Evolutionary conservation across 1,139 yeast genomes (phyloP).

Genomic region (Casaregolazyma lundiana): DNA sequence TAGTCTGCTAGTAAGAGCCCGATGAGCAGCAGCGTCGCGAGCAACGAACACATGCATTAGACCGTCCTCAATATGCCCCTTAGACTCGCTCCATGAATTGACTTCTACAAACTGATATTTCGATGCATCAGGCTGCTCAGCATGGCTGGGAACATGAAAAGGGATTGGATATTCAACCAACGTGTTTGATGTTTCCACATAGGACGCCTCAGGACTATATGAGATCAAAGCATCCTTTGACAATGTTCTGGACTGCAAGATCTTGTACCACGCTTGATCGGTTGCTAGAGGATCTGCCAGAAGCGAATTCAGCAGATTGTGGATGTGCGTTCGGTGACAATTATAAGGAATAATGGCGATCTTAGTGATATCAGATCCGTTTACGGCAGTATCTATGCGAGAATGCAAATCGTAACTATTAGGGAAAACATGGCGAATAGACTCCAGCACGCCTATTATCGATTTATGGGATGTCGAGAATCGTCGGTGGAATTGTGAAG

Average conservation of each 20-base stretch:
- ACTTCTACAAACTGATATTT: conserved; percentile 32
- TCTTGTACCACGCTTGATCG: conserved; percentile 31
- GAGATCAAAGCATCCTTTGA: conserved; percentile 33
- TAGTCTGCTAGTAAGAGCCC: conserved; percentile 18
- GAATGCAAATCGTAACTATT: conserved; percentile 21
- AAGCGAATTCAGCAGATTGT: conserved; percentile 30
- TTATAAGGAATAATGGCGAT: conserved; percentile 31
- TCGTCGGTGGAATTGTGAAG: neutral
- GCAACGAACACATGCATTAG: conserved; percentile 29
- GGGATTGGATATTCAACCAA: conserved; percentile 35
- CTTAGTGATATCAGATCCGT: conserved; percentile 14
- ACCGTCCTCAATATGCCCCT: conserved; percentile 30
- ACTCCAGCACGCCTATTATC: neutral
- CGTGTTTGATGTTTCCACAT: conserved; percentile 34
- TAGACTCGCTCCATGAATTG: conserved; percentile 29
- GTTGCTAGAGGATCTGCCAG: conserved; percentile 36
- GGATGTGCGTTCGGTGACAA: conserved; percentile 25
- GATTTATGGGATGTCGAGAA: neutral
- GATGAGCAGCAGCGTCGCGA: conserved; percentile 16
- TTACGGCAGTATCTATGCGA: conserved; percentile 20
- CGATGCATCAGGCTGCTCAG: conserved; percentile 11
- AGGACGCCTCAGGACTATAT: conserved; percentile 30
- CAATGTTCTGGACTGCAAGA: conserved; percentile 28
- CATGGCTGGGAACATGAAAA: conserved; percentile 16
- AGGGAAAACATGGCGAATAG: conserved; percentile 18